Conservation (phyloP, 2,329 filamentous ascomycete species). For the Colletotrichum sp. region DNA sequence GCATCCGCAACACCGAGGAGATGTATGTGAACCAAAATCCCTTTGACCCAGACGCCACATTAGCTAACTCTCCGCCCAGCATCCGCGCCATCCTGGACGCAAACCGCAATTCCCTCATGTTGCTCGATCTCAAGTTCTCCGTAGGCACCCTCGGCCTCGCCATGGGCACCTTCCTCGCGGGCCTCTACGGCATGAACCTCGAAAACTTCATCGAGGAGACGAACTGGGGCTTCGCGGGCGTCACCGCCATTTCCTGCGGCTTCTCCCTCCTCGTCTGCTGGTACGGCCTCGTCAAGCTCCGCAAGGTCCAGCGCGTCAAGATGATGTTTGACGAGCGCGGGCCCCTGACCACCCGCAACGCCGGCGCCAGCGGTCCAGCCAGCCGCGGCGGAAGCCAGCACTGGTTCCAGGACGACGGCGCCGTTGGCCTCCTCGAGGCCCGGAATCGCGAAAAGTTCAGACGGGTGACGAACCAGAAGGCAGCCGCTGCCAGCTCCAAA, state of each 20-base stretch:
- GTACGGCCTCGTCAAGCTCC: slow-evolving; percentile 84
- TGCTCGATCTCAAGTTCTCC: slow-evolving; percentile 94
- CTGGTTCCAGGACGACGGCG: slow-evolving; percentile 54
- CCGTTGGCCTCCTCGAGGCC: slow-evolving; percentile 56
- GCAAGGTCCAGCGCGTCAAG: slow-evolving; percentile 84
- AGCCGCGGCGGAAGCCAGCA: slow-evolving; percentile 33
- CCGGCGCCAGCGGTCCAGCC: neutral
- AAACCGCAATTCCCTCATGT: slow-evolving; percentile 97
- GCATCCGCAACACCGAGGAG: slow-evolving; percentile 97
- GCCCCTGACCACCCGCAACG: slow-evolving; percentile 30
- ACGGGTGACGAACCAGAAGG: slow-evolving; percentile 43
- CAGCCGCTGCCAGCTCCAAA: slow-evolving; percentile 53
- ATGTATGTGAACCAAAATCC: slow-evolving; percentile 67
- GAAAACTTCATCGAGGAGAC: slow-evolving; percentile 99
- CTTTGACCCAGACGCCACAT: neutral
- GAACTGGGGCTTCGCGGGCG: slow-evolving; percentile 80
- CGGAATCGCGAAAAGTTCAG: slow-evolving; percentile 60
- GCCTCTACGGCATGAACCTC: slow-evolving; percentile 99
- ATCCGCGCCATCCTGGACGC: slow-evolving; percentile 97
- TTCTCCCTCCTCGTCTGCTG: slow-evolving; percentile 80
- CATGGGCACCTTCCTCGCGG: slow-evolving; percentile 92
- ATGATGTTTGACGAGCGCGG: slow-evolving; percentile 67
- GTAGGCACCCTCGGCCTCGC: slow-evolving; percentile 94
- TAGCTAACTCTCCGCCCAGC: slow-evolving; percentile 49
- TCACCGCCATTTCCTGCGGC: slow-evolving; percentile 73